These are phyloP conservation scores for Wickerhamiella kazuoi DNA, from an alignment of 805 yeast species.

Conservation along the genomic window DNA sequence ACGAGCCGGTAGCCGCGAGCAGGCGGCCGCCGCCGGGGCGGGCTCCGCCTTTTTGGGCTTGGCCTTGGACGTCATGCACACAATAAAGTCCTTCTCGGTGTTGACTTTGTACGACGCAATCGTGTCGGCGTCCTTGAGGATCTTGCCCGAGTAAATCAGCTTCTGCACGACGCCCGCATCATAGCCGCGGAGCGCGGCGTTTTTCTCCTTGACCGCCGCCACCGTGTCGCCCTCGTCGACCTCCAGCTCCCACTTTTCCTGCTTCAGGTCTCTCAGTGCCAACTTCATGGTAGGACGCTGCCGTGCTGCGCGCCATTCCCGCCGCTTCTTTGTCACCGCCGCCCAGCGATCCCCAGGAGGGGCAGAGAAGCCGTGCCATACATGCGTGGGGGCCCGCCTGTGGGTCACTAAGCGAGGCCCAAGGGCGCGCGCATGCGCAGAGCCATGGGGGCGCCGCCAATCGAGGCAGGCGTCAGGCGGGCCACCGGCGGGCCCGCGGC, in stretches of 20 bases:
- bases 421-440: too few relatives aligned
- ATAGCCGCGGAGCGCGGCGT: slow-evolving; percentile 43
- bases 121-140: slow-evolving; percentile 66
- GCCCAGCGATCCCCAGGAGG: too few relatives aligned
- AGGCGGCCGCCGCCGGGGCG: not conserved
- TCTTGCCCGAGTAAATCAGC: slow-evolving; percentile 84
- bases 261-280: slow-evolving; percentile 80
- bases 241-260: slow-evolving; percentile 68
- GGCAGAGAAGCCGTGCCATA: too few relatives aligned
- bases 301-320: too few relatives aligned
- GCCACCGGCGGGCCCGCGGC: too few relatives aligned
- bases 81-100: slow-evolving; percentile 68
- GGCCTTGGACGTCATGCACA: slow-evolving; percentile 66
- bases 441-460: too few relatives aligned
- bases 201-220: slow-evolving; percentile 49
- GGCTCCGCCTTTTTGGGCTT: slow-evolving; percentile 10
- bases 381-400: too few relatives aligned
- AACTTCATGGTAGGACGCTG: slow-evolving; percentile 38
- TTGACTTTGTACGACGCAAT: slow-evolving; percentile 58
- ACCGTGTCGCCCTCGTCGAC: slow-evolving; percentile 54
- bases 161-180: slow-evolving; percentile 63
- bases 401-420: too few relatives aligned
- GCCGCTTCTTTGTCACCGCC: too few relatives aligned
- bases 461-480: too few relatives aligned
- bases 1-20: too few relatives aligned